Conservation (phyloP, 768 basidiomycete species). For the Pleurotus pulmonarius region DNA sequence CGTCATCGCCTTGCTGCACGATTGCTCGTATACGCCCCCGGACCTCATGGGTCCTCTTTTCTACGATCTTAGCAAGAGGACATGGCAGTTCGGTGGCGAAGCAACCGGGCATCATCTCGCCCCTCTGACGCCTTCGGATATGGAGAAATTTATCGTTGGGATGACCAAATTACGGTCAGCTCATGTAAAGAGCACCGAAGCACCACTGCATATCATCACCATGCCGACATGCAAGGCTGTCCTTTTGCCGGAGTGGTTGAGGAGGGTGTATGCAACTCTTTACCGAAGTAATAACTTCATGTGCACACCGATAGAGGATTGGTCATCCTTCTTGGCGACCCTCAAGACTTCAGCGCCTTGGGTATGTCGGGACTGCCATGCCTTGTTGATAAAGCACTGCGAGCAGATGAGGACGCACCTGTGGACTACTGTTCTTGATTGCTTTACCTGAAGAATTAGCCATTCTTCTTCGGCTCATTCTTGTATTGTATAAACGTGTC, state of each 20-base stretch:
- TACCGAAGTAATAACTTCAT: background rate
- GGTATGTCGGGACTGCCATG: background rate
- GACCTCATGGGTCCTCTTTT: conserved; percentile 4
- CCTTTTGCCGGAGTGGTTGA: background rate
- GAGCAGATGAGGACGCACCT: background rate
- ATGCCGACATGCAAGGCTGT: background rate
- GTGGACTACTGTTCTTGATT: background rate
- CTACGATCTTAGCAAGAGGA: conserved; percentile 4
- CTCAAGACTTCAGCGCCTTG: background rate
- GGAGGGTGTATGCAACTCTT: background rate
- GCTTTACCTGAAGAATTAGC: too few species aligned
- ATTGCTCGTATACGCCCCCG: background rate
- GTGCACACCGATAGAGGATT: conserved; percentile 4
- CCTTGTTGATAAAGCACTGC: background rate
- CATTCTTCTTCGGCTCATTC: too few species aligned
- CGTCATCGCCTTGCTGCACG: background rate
- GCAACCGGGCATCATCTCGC: conserved; percentile 2
- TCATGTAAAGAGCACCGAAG: background rate
- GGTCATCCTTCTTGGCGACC: background rate
- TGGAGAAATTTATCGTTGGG: conserved; percentile 2
- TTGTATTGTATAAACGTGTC: too few species aligned
- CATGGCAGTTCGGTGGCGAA: conserved; percentile 2
- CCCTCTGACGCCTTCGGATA: background rate
- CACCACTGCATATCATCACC: background rate
- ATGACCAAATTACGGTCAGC: background rate